These are phyloP conservation scores for Dictyostelium firmibasis DNA, from an alignment of 78 protist species.

Conservation along the genomic window DNA sequence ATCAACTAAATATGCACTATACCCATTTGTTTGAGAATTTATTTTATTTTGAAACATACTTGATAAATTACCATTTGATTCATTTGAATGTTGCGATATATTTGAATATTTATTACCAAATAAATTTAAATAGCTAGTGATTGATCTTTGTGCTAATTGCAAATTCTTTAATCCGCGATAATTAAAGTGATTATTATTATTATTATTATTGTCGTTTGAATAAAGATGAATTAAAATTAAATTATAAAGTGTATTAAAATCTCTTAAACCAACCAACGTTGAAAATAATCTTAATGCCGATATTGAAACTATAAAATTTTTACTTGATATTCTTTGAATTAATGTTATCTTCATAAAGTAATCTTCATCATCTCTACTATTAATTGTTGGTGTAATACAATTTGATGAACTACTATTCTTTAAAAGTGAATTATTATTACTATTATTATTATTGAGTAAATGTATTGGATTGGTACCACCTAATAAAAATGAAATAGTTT, in stretches of 20 bases:
- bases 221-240: conserved; percentile 23
- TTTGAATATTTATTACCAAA: conserved; percentile 57
- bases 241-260: conserved; percentile 29
- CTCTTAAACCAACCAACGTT: conserved; percentile 41
- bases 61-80: neutral
- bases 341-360: conserved; percentile 23
- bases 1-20: conserved; percentile 71
- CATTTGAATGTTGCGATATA: neutral
- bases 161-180: conserved; percentile 13
- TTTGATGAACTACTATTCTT: neutral
- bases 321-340: conserved; percentile 45
- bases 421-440: neutral
- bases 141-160: conserved; percentile 54
- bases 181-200: neutral
- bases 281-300: conserved; percentile 58
- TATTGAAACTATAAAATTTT: conserved; percentile 42
- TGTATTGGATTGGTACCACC: conserved; percentile 26
- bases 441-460: neutral
- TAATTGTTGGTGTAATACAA: neutral
- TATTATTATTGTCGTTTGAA: neutral
- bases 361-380: conserved; percentile 11
- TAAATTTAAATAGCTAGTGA: conserved; percentile 39
- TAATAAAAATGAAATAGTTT: conserved; percentile 39
- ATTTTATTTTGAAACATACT: conserved; percentile 45
- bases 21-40: conserved; percentile 55